Evolutionary conservation across 345 rosid genomes (phyloP), one percentile per base, ranked within the genome.

Genomic region (Bruguiera parviflora): DNA sequence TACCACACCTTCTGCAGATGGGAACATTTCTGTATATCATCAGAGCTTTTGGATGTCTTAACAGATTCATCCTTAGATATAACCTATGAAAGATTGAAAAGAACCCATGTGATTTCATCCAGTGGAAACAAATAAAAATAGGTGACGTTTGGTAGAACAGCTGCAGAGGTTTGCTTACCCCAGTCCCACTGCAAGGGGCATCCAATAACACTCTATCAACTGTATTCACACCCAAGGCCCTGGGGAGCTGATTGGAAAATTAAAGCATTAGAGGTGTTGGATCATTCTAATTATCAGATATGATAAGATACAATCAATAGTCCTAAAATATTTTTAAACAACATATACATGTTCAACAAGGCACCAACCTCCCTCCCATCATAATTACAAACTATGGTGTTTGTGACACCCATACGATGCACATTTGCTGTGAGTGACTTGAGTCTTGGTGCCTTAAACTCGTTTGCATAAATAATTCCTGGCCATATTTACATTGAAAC

Each of bases 131-230:
- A 37, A 8, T 2, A 16, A 53, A 70, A 69, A 8, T 27, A 68
- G 22, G 53, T 60, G 57, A 55, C 35, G 28, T 57, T 43, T 47
- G n/a, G 49, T 31, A 32, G 28, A 22, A 33, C 15, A 58, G 33
- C 29, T 15, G 18, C 18, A 13, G 33, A 6, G 11, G 51, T 35
- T 32, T 66, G 32, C 93, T 82, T 84, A 94, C 99, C 81, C 99
- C 99, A 60, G 97, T 94, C 46, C 99, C 99, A 81, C 96, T 91
- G 76, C 99, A 94, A 63, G 99, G 99, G 51, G 99, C 99, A 89
- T 89, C 96, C 72, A 94, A 79, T 86, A 91, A 73, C 29, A 90
- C 95, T 78, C 98, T 88, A 69, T 92, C 98, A 55, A 90, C 91
- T 7, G 90, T 72, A 70, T 86, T 92, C 63, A 74, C 77, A 62